Conservation (phyloP, 495 filamentous ascomycete genomes). For the Penicillium bialowiezense region DNA sequence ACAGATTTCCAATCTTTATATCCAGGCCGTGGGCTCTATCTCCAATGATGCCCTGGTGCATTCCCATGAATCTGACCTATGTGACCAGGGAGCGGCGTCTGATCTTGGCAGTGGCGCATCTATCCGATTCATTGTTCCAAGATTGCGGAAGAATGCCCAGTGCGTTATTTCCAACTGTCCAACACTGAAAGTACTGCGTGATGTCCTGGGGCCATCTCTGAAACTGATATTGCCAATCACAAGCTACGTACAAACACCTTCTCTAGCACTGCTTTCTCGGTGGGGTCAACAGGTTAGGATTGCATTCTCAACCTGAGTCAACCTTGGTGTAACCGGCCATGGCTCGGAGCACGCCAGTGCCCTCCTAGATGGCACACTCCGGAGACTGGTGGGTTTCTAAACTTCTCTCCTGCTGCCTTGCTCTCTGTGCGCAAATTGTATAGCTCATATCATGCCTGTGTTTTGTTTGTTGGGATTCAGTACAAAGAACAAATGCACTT, state of each 20-base stretch:
- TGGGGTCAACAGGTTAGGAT: not conserved
- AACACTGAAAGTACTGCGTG: too few relatives aligned
- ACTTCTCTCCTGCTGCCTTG: not conserved
- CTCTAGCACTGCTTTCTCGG: too few relatives aligned
- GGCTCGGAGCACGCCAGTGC: not conserved
- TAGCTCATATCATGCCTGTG: too few relatives aligned
- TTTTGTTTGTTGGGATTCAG: too few relatives aligned
- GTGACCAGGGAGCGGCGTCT: not conserved
- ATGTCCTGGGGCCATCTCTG: too few relatives aligned
- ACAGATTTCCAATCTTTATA: not conserved
- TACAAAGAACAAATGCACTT: too few relatives aligned
- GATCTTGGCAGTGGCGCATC: not conserved
- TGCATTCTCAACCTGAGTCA: not conserved
- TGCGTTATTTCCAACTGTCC: too few relatives aligned
- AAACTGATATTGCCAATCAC: too few relatives aligned
- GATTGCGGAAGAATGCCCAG: not conserved
- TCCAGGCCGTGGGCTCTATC: too few relatives aligned
- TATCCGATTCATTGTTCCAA: not conserved
- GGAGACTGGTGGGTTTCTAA: not conserved
- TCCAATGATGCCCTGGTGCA: too few relatives aligned
- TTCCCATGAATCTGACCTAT: conserved; percentile 8
- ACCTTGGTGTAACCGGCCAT: not conserved
- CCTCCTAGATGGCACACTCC: not conserved
- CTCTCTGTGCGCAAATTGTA: too few relatives aligned
- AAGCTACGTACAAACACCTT: too few relatives aligned